Base-by-base conservation (phyloP, 495 filamentous ascomycete species). In the Hypoxylon perforatum region DNA sequence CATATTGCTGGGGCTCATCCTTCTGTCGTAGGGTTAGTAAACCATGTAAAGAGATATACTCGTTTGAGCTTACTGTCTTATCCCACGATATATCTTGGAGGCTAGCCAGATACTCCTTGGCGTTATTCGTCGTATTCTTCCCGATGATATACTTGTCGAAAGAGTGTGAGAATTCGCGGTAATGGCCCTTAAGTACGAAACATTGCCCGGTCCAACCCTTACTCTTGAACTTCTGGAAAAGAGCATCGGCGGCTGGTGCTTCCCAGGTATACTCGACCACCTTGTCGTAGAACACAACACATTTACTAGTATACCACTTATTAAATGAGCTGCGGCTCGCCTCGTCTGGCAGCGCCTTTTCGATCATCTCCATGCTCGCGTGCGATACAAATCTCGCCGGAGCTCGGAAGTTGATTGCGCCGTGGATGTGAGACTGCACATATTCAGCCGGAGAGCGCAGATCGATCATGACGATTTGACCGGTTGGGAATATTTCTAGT, bases 181-280 rank as follows among this genome's bases (percentile, higher is more conserved):
- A 83, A 55, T 82, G 81, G 3, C 81, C 81, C 65, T 83, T 83
- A 22, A 83, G 75, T 25, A 83, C 72, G 45, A 81, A 83, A 48
- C 76, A 77, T 36, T 79, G 76, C 2, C 81, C 81, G 6, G 61
- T 55, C 80, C 80, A 83, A 17, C 77, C 77, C 57, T 79, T 78
- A 17, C 63, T 65, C 58, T 67, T 73, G 38, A 82, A 73, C 35
- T 78, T 80, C 45, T 73, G 65, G 46, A 73, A 73, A 6, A 83
- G 61, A 0, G 76, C 73, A 12, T 78, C 76, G 30, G 81, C 81
- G 11, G 74, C 70, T 9, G 80, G 81, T 39, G 79, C 80, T 49
- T 83, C 79, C 80, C 80, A 82, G 10, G 78, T 57, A 21, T 76
- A 81, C 33, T 83, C 80, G 8, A 80, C 69, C 2, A 76, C 68